Evolutionary conservation across 2,329 filamentous ascomycete genomes (phyloP).

Genomic region (Colletotrichum brevisporum): DNA sequence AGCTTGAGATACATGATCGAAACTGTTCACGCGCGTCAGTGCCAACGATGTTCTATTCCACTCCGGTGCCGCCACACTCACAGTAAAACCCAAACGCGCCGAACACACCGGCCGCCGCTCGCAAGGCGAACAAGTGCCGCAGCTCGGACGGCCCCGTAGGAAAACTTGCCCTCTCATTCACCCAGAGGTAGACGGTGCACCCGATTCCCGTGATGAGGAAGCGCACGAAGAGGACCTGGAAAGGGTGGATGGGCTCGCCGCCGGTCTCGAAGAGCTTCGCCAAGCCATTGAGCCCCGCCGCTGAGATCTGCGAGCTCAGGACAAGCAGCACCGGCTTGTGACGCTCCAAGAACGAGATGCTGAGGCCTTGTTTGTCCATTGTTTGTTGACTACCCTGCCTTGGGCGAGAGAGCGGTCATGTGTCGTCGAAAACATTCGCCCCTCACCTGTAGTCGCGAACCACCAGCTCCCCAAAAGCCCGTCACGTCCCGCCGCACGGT

Average conservation of each 20-base stretch:
- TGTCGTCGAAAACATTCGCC: neutral
- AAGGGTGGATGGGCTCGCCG: conserved; percentile 29
- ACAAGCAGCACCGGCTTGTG: conserved; percentile 32
- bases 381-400: neutral
- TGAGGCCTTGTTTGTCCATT: conserved; percentile 24
- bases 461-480: too few species aligned
- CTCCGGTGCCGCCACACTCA: neutral
- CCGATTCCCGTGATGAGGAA: conserved; percentile 30
- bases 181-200: conserved; percentile 6
- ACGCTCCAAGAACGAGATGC: conserved; percentile 25
- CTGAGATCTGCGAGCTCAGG: conserved; percentile 23
- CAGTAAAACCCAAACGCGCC: conserved; percentile 31
- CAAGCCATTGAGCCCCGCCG: conserved; percentile 30
- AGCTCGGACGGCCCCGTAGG: conserved; percentile 11
- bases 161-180: conserved; percentile 2
- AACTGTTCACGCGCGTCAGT: conserved; percentile 2
- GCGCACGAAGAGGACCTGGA: conserved; percentile 34
- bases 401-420: neutral
- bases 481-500: too few species aligned
- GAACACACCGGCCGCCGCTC: conserved; percentile 25
- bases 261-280: conserved; percentile 30
- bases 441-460: neutral
- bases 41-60: too few species aligned
- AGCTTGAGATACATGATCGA: conserved; percentile 36
- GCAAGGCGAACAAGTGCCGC: conserved; percentile 20